Base-by-base conservation (phyloP, 108 stramenopile species). In the Craspedostauros australis region DNA sequence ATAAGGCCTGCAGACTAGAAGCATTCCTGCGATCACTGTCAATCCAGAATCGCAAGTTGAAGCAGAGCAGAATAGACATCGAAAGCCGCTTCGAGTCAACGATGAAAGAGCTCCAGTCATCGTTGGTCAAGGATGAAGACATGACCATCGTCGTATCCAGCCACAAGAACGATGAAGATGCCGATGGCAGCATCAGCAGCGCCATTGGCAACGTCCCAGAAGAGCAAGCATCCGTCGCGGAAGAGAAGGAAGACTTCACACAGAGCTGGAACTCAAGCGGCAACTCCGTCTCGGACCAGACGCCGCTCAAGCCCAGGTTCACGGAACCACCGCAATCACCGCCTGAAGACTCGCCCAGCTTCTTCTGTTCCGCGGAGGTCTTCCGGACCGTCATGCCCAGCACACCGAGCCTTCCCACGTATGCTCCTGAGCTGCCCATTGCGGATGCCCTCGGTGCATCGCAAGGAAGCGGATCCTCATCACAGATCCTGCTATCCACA, bases 1-100 rank as follows among this genome's bases (percentile, higher is more conserved):
- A 87, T 46, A 64, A 65, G 51, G 79, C 85, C 30, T 82, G 81
- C 73, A 81, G 76, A 45, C 72, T 87, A 29, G 85, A 87, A 64
- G 79, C 82, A 11, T 71, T 83, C 52, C 50, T 87, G 12, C 63
- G 79, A 9, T 62, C 74, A 39, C 57, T 87, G 24, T 83, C 81
- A 5, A 39, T 60, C 30, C n/a, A 57, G 54, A 72, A 33, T 71
- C 83, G 18, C 73, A 76, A 46, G n/a, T n/a, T n/a, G n/a, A n/a
- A n/a, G 28, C 52, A 22, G 79, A 86, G 40, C 82, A 90, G 65
- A 79, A 56, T 24, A 62, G 79, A 46, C n/a, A 46, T 81, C 21
- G 84, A 86, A 57, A 82, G 68, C 38, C 77, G 81, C 18, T 81
- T 83, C 44, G 70, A 77, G 44, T 60, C 65, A 3, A 57, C 80